Evolutionary conservation across 2,329 filamentous ascomycete genomes (phyloP).

Genomic region (Sporothrix dimorphospora): DNA sequence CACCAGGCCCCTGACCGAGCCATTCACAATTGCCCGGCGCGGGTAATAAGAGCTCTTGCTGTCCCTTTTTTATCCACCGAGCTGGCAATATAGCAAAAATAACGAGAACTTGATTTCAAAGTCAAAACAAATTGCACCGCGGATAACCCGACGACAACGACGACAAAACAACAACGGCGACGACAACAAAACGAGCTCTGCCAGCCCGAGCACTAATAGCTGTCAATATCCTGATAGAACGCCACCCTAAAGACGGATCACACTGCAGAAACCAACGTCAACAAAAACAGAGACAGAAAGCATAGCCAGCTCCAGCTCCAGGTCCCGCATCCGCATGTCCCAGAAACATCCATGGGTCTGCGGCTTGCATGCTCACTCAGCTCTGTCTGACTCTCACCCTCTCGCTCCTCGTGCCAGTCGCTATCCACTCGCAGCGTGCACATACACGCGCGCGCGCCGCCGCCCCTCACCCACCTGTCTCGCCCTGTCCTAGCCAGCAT

Average conservation of each 20-base stretch:
- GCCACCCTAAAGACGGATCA: neutral
- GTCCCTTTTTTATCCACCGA: neutral
- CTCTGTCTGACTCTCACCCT: conserved; percentile 1
- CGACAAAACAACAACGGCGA: neutral
- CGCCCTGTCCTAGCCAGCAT: neutral
- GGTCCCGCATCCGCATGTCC: neutral
- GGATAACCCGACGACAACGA: neutral
- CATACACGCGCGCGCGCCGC: conserved; percentile 9
- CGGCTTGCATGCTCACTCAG: neutral
- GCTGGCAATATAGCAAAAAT: neutral
- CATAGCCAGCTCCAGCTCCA: neutral
- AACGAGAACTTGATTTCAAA: neutral
- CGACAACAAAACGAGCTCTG: neutral
- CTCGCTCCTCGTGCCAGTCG: conserved; percentile 21
- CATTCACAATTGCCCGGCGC: neutral
- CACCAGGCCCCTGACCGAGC: neutral
- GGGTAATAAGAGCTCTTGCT: neutral
- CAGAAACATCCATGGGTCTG: conserved; percentile 5
- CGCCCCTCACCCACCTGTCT: conserved; percentile 12
- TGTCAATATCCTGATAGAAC: neutral
- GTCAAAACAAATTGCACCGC: neutral
- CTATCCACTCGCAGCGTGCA: neutral
- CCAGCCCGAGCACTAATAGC: neutral
- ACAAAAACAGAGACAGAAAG: neutral
- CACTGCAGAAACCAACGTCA: neutral